These are phyloP conservation scores for Adansonia madagascariensis DNA, from an alignment of 441 rosid genomes.

Conservation along the genomic window DNA sequence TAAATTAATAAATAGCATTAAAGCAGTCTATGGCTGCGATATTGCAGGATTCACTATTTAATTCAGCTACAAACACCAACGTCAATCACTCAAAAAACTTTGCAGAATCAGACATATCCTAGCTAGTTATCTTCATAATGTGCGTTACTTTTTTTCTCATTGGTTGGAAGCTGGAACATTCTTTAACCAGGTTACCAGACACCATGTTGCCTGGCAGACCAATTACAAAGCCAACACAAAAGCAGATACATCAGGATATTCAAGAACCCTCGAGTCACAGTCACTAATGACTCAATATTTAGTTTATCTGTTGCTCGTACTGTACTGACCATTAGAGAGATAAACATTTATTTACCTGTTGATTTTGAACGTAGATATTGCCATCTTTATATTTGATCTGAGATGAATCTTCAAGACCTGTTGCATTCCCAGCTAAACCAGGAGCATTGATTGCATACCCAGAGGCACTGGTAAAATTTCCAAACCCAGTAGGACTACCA, in stretches of 20 bases:
- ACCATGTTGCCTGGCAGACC: background rate
- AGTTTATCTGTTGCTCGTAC: background rate
- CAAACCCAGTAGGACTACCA: constrained; percentile 72
- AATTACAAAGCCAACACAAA: background rate
- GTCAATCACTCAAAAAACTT: background rate
- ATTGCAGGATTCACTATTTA: background rate
- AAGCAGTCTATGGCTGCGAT: background rate
- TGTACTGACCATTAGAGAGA: background rate
- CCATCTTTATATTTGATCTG: constrained; percentile 85
- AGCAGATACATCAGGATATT: background rate
- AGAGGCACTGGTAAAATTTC: constrained; percentile 62
- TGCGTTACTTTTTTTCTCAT: background rate
- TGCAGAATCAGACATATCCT: background rate
- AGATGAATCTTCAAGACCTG: constrained; percentile 81
- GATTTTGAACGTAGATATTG: constrained; percentile 75
- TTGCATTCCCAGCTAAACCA: constrained; percentile 65
- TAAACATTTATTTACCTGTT: constrained; percentile 56
- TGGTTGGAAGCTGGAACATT: background rate
- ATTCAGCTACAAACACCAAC: background rate
- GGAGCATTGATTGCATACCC: constrained; percentile 76
- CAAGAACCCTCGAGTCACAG: background rate
- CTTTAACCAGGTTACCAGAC: background rate
- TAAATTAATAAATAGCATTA: background rate
- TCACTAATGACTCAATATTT: background rate
- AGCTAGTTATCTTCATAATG: background rate